Evolutionary conservation across 1,139 yeast genomes (phyloP), one percentile per base, ranked within the genome.

Genomic region (Yamadazyma dendronema): DNA sequence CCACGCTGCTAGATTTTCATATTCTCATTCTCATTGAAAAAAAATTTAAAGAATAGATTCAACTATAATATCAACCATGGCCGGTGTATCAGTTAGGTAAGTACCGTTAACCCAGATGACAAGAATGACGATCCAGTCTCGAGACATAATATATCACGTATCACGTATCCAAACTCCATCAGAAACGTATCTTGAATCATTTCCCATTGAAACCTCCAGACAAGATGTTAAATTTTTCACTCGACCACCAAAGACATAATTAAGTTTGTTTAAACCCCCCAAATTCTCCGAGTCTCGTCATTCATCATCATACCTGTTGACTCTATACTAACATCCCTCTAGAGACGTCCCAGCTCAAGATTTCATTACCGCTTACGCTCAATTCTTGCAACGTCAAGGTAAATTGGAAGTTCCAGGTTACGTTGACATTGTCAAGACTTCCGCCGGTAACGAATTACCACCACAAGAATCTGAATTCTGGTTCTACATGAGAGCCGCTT

Each of bases 281-380:
- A n/a, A n/a, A n/a, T n/a, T n/a, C n/a, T n/a, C n/a, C n/a, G n/a
- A n/a, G n/a, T n/a, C n/a, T n/a, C n/a, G n/a, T n/a, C n/a, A n/a
- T n/a, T n/a, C n/a, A n/a, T n/a, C n/a, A n/a, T n/a, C n/a, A n/a
- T n/a, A n/a, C n/a, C n/a, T n/a, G n/a, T n/a, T n/a, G n/a, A n/a
- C n/a, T n/a, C n/a, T 13, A 31, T 47, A 65, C 74, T 69, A 67
- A 68, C 72, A 56, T 32, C 57, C n/a, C 12, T 43, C 27, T 68
- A 84, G 94, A 83, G 98, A 92, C 97, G 98, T 92, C 77, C 96
- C 97, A 79, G 98, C 98, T 76, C 97, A 92, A 85, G 94, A 87
- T 60, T 92, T 92, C 82, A 92, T 92, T 76, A 89, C 88, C 81
- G 96, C 97, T 77, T 92, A 92, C 82, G 97, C 99, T 66, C 87